Evolutionary conservation across 768 basidiomycete species (phyloP), one percentile per base, ranked within the genome.

Genomic region (Ramaria sp.): DNA sequence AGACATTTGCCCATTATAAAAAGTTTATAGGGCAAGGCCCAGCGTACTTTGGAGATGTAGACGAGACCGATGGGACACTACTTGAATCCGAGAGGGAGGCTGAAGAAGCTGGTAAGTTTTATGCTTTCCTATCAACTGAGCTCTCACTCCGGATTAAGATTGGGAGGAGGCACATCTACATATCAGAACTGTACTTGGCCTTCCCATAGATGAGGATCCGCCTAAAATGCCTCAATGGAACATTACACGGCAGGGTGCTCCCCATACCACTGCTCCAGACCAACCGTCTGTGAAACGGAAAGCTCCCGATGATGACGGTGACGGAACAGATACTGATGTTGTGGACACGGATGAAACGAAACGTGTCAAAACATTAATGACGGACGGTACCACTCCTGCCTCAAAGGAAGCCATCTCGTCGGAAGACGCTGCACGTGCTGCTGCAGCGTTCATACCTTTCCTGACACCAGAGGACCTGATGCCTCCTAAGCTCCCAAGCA

Each of bases 11-110:
- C 0, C 86, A 77, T 63, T 93, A 90, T 69, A 88, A 88, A 69
- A 90, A 88, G 67, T 97, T 93, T 65, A 78, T 82, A 70, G 81
- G 85, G 60, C 89, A 91, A 63, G 88, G 86, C 0, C 88, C 88
- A 0, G 76, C 78, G 0, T 98, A 99, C 65, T 97, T 86, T 66
- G 93, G 95, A 7, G 92, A 99, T 63, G 61, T 84, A 13, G 95
- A 97, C 63, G 94, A 99, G 65, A 68, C 69, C 3, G 69, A 80
- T 52, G 81, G 75, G 7, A 69, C 69, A n/a, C 65, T 99, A 28
- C 64, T 91, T 15, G 74, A 79, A 52, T 88, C 74, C 56, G 95
- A 97, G 68, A 69, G 68, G 41, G 73, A 75, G 55, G 78, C 81
- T 25, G 90, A 92, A 65, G 76, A 84, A 55, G 78, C 82, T 63